A percentile compares a stretch with the other conserved stretches of the same genome.
Conservation (phyloP, 2,329 filamentous ascomycete genomes). For the Trichoderma sp. region DNA sequence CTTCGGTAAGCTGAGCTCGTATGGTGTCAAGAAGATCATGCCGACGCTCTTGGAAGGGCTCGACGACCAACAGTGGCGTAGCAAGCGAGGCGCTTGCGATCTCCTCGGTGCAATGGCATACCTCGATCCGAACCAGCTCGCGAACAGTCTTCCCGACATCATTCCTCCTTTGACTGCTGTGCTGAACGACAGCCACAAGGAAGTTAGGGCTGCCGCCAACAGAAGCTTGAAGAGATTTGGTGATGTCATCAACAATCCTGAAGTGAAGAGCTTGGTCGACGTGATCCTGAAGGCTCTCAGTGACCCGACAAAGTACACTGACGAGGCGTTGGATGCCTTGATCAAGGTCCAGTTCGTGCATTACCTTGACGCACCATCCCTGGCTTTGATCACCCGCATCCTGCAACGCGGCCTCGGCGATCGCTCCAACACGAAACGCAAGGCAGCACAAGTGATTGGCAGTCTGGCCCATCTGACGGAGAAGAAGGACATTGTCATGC, state of each 20-base stretch:
- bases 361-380: slow-evolving; percentile 94
- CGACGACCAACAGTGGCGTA: slow-evolving; percentile 95
- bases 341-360: slow-evolving; percentile 99
- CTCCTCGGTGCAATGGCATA: slow-evolving; percentile 98
- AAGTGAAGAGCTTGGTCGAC: slow-evolving; percentile 89
- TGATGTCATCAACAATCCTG: slow-evolving; percentile 96
- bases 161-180: slow-evolving; percentile 94
- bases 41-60: slow-evolving; percentile 89
- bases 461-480: slow-evolving; percentile 96
- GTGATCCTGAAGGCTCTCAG: slow-evolving; percentile 95
- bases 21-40: slow-evolving; percentile 91
- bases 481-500: slow-evolving; percentile 86
- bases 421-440: slow-evolving; percentile 91
- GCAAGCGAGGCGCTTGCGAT: slow-evolving; percentile 97
- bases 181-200: slow-evolving; percentile 96
- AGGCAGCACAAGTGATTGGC: slow-evolving; percentile 95
- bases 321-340: slow-evolving; percentile 87
- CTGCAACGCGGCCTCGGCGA: slow-evolving; percentile 89
- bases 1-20: slow-evolving; percentile 91
- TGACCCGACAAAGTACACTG: slow-evolving; percentile 95
- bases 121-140: slow-evolving; percentile 91
- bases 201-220: slow-evolving; percentile 89
- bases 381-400: slow-evolving; percentile 93
- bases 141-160: slow-evolving; percentile 89
- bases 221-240: slow-evolving; percentile 96